phyloP scores from a whole-genome alignment of 441 rosid species.

The Arabidopsis lyrata region DNA sequence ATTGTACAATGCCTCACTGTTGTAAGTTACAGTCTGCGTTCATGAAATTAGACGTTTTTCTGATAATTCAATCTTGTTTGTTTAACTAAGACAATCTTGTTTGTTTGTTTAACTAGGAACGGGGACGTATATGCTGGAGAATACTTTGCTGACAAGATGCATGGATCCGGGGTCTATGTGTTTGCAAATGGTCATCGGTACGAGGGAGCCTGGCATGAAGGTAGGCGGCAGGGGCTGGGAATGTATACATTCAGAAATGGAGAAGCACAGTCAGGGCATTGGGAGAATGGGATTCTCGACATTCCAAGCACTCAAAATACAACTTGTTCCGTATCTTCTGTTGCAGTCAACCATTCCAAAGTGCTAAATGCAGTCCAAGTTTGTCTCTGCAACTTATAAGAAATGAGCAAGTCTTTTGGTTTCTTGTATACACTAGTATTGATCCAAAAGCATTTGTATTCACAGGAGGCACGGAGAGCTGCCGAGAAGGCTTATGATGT shows the following conservation, averaged over 20 bases:
- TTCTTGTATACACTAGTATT: constrained; percentile 8
- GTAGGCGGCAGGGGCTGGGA: constrained; percentile 88
- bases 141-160: constrained; percentile 84
- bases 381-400: constrained; percentile 1
- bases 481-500: constrained; percentile 85
- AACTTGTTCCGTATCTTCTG: constrained; percentile 59
- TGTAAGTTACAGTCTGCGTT: neutral
- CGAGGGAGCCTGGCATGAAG: constrained; percentile 94
- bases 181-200: constrained; percentile 77
- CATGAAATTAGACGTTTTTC: neutral
- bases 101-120: constrained; percentile 53
- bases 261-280: constrained; percentile 91
- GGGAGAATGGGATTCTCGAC: constrained; percentile 82
- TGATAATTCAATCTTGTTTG: constrained; percentile 1
- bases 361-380: constrained; percentile 91
- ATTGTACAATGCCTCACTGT: neutral
- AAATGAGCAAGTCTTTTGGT: neutral
- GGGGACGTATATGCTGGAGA: constrained; percentile 93
- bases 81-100: constrained; percentile 47
- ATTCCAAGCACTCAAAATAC: constrained; percentile 78
- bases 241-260: constrained; percentile 91
- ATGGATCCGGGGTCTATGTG: constrained; percentile 70
- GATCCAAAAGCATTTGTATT: constrained; percentile 4
- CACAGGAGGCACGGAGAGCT: constrained; percentile 84
- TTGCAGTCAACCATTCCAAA: constrained; percentile 86